Base-by-base conservation (phyloP, 1,284 basidiomycete genomes). In the Microbotryomycetes sp. region DNA sequence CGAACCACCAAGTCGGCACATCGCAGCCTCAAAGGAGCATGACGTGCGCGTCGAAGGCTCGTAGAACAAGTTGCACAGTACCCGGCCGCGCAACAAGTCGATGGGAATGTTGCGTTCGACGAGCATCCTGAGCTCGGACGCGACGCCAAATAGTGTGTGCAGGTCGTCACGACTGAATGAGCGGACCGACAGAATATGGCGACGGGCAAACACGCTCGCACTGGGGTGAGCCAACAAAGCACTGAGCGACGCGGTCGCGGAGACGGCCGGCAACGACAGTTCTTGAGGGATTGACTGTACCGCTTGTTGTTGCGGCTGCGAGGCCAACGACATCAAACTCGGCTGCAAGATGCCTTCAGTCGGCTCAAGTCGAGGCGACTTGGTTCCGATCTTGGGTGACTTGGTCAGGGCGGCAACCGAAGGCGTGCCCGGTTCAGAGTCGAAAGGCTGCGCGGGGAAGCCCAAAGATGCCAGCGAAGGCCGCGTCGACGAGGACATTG, bases 11-110 rank as follows among this genome's bases (percentile, higher is more conserved):
- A 91, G 91, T 56, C 96, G 85, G 76, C 94, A 92, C 96, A 98
- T 98, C 15, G 96, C 96, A 7, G 94, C 89, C 75, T 99, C 94
- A 73, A 99, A 99, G n/a, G 94, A 97, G 16, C 87, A 82, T 62
- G 88, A 90, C 2, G 96, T 99, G 56, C 96, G 83, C 1, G 96
- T 99, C 9, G 92, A 97, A 2, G 96, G 91, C 75, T 99, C 96
- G 77, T 94, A 99, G 81, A 99, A 99, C 45, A 97, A 76, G n/a
- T 87, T 94, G 73, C 89, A 92, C 4, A 99, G 82, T 0, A 99
- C 87, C 65, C 87, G 89, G 52, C 94, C 94, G 66, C 86, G 88
- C 46, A 98, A 81, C 56, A 97, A 84, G 73, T 98, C 92, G 60
- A 97, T 80, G 3, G 84, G 83, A 4, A 93, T 91, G 69, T 86